Conservation (phyloP, 805 yeast genomes). For the Kodamaea jinghongensis region DNA sequence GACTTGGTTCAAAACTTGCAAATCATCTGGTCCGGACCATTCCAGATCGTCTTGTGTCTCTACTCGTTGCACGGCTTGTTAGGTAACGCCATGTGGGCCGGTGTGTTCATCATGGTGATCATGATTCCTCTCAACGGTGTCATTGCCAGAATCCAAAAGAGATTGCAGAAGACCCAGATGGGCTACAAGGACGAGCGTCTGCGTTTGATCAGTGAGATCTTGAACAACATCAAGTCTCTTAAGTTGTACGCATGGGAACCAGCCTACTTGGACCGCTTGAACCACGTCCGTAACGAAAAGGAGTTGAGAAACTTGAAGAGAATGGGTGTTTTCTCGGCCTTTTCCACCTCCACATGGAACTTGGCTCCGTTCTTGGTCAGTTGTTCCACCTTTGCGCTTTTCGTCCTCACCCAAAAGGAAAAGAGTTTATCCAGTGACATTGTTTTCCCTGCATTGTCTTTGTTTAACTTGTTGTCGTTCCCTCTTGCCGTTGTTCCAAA, state of each 20-base stretch:
- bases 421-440: slow-evolving; percentile 81
- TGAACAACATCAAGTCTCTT: slow-evolving; percentile 87
- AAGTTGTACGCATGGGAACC: slow-evolving; percentile 95
- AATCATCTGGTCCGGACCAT: slow-evolving; percentile 89
- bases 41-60: slow-evolving; percentile 77
- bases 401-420: slow-evolving; percentile 53
- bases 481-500: slow-evolving; percentile 92
- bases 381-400: slow-evolving; percentile 83
- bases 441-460: slow-evolving; percentile 85
- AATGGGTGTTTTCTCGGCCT: slow-evolving; percentile 71
- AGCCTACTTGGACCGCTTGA: slow-evolving; percentile 73
- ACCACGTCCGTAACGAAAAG: slow-evolving; percentile 80
- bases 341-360: slow-evolving; percentile 73
- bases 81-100: slow-evolving; percentile 96
- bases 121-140: slow-evolving; percentile 78
- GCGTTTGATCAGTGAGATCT: slow-evolving; percentile 79
- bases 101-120: slow-evolving; percentile 72
- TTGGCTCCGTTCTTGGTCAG: slow-evolving; percentile 88
- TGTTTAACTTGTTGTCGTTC: slow-evolving; percentile 85
- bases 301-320: slow-evolving; percentile 74
- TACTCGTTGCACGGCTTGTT: slow-evolving; percentile 66
- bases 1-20: slow-evolving; percentile 77
- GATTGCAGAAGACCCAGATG: slow-evolving; percentile 83
- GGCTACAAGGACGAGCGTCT: slow-evolving; percentile 88
- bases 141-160: slow-evolving; percentile 65